Conservation (phyloP, 768 basidiomycete genomes). For the Leccinum arenicola region DNA sequence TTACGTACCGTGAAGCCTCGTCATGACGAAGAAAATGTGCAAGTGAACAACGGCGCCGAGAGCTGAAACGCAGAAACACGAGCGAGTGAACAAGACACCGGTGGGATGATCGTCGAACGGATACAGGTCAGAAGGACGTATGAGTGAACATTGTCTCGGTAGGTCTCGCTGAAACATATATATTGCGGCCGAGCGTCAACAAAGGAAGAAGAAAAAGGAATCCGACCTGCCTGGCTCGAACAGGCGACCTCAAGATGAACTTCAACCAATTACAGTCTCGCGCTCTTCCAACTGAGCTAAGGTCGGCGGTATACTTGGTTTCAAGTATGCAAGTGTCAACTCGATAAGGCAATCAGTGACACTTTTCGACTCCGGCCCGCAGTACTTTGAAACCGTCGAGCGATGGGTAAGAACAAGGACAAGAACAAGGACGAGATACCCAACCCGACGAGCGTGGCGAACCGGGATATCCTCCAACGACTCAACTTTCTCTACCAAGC, state of each 20-base stretch:
- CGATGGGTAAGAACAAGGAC: conserved; percentile 67
- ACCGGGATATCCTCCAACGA: conserved; percentile 77
- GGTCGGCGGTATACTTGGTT: conserved; percentile 6
- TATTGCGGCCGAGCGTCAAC: too few species aligned
- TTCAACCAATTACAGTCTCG: conserved; percentile 41
- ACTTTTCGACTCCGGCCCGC: too few species aligned
- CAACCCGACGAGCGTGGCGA: conserved; percentile 54
- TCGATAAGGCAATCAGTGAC: not conserved
- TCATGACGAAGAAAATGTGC: too few species aligned
- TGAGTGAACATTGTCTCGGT: too few species aligned
- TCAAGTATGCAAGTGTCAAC: not conserved
- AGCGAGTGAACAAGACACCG: too few species aligned
- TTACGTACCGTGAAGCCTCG: not conserved
- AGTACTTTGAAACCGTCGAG: not conserved
- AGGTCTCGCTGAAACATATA: not conserved
- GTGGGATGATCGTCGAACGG: too few species aligned
- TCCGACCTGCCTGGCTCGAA: conserved; percentile 43
- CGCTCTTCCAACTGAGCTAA: conserved; percentile 50
- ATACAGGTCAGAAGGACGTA: too few species aligned
- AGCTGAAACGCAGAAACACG: too few species aligned
- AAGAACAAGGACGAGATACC: conserved; percentile 57
- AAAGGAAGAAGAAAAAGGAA: not conserved
- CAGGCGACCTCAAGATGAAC: conserved; percentile 43
- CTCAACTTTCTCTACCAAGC: conserved; percentile 87
- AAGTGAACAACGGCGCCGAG: too few species aligned